Base-by-base conservation (phyloP, 2,329 filamentous ascomycete genomes). In the Fusarium chaquense region DNA sequence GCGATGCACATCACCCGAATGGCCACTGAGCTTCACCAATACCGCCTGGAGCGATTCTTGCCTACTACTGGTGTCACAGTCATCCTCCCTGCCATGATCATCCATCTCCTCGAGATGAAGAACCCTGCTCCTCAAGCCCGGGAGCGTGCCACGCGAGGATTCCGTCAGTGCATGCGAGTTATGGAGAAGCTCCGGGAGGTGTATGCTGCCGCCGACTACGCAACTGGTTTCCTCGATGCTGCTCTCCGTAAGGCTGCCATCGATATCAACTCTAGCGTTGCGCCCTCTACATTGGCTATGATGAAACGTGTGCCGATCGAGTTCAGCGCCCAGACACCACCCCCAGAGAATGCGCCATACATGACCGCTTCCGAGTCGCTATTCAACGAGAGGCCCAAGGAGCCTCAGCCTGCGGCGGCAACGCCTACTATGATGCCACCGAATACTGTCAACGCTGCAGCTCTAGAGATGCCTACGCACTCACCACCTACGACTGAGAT, bases 181-280 rank as follows among this genome's bases (percentile, higher is more conserved):
- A 92, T 98, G 84, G 90, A 94, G 77, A 91, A 91, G 68, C 85
- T 98, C 20, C 89, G 94, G 38, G 93, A 97, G 76, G 93, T 94
- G 32, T 98, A 98, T 76, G 90, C 94, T 1, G 94, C 94, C 0
- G 95, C 95, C n/a, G 94, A 98, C 79, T 97, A 96, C 75, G 94
- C 93, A n/a, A 95, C 93, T 1, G 93, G 93, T 4, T 98, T 98
- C 82, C 85, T 98, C n/a, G 93, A 97, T 77, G 93, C 94, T 2
- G 93, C 94, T 1, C 91, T 97, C 67, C 90, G 92, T 67, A 97
- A 97, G 82, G 93, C 93, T 11, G 90, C 92, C 59, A 94, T 96
- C 67, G 89, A 92, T 58, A 83, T 93, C 40, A 87, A 81, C 52
- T 77, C 79, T 46, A 79, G 76, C 49, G 72, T 77, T 18, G 74